phyloP scores from a whole-genome alignment of 352 stramenopile species.

The Phytophthora pistaciae region DNA sequence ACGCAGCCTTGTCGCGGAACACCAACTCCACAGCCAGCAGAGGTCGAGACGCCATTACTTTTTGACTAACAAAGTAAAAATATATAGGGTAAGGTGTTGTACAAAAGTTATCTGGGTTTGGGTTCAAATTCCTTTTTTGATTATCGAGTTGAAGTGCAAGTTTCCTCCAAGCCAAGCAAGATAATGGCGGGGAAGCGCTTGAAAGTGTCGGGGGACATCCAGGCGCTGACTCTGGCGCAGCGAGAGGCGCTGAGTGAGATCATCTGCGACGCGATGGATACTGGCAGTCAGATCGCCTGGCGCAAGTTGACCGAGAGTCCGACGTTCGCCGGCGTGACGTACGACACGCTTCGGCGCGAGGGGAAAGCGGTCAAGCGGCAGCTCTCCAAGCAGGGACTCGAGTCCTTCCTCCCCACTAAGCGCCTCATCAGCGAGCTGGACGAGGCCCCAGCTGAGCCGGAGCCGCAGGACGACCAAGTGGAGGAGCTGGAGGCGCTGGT shows the following conservation, averaged over 20 bases:
- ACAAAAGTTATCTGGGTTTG: too few relatives aligned
- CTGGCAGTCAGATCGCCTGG: constrained; percentile 19
- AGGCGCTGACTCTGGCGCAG: constrained; percentile 8
- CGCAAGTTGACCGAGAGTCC: constrained; percentile 21
- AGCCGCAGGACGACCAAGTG: constrained; percentile 3
- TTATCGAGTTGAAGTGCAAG: constrained; percentile 10
- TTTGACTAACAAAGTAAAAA: not conserved
- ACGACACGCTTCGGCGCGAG: constrained; percentile 21
- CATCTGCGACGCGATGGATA: constrained; percentile 7
- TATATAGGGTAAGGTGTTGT: too few relatives aligned
- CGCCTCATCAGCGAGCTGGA: constrained; percentile 1
- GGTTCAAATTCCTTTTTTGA: too few relatives aligned
- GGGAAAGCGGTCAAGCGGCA: constrained; percentile 23
- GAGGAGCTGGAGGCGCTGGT: constrained; percentile 6
- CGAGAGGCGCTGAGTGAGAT: constrained; percentile 7
- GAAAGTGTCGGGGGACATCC: constrained; percentile 6
- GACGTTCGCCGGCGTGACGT: constrained; percentile 17
- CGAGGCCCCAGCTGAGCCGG: constrained; percentile 8
- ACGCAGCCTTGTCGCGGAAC: not conserved
- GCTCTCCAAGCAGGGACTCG: constrained; percentile 5
- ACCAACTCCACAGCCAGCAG: not conserved
- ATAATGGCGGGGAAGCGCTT: not conserved
- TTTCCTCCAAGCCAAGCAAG: constrained; percentile 5
- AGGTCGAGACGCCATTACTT: not conserved
- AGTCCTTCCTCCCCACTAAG: not conserved